Evolutionary conservation across 2,329 filamentous ascomycete species (phyloP).

Genomic region (Graphiopsis chlorocephala): DNA sequence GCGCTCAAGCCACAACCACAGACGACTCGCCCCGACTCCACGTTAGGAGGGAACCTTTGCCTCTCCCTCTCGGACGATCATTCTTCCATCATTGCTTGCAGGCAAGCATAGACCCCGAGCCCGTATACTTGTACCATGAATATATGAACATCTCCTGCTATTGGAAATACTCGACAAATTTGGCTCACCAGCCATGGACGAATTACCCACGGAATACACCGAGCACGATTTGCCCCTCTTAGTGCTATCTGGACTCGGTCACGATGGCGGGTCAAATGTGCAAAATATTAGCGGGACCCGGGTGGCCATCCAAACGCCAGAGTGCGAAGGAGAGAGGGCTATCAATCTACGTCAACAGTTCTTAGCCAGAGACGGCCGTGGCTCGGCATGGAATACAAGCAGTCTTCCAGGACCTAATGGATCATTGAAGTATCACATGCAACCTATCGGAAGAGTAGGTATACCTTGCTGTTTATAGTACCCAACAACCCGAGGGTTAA

Average conservation of each 20-base stretch:
- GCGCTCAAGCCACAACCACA: not conserved
- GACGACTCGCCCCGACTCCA: not conserved
- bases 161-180: not conserved
- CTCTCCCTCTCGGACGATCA: not conserved
- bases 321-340: constrained; percentile 39
- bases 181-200: constrained; percentile 60
- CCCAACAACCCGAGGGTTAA: not conserved
- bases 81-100: not conserved
- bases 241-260: constrained; percentile 72
- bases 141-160: not conserved
- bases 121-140: not conserved
- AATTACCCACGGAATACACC: constrained; percentile 74
- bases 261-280: constrained; percentile 22
- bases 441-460: constrained; percentile 72
- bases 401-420: constrained; percentile 27
- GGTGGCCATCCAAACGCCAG: constrained; percentile 25
- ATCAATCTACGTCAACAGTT: constrained; percentile 56
- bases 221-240: constrained; percentile 84
- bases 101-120: not conserved
- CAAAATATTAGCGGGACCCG: constrained; percentile 24
- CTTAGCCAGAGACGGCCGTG: constrained; percentile 45
- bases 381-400: constrained; percentile 28
- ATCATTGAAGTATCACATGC: constrained; percentile 29
- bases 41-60: not conserved
- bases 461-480: constrained; percentile 26